Evolutionary conservation across 2,329 filamentous ascomycete species (phyloP).

Genomic region (Teratosphaeria destructans): DNA sequence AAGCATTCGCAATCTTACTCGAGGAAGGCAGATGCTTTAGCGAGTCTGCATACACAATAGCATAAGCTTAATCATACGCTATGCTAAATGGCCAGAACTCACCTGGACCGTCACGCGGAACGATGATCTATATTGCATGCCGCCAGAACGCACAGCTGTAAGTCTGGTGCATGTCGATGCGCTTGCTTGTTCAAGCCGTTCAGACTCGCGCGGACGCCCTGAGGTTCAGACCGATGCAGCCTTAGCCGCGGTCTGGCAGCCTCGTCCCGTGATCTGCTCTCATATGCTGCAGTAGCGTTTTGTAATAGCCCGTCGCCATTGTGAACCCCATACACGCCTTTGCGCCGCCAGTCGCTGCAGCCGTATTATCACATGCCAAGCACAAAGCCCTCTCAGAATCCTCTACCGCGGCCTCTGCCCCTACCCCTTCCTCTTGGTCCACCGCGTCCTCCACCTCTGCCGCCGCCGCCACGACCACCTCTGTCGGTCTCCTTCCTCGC

Average conservation of each 20-base stretch:
- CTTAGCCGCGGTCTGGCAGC: not conserved
- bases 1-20: not conserved
- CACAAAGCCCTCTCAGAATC: constrained; percentile 5
- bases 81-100: not conserved
- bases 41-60: not conserved
- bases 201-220: not conserved
- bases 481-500: constrained; percentile 69
- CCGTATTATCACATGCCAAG: not conserved
- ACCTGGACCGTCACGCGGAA: not conserved
- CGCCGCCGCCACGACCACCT: constrained; percentile 34
- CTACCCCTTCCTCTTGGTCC: constrained; percentile 30
- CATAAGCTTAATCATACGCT: not conserved
- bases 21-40: not conserved
- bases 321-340: not conserved
- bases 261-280: not conserved
- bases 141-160: not conserved
- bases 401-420: constrained; percentile 15
- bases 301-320: not conserved
- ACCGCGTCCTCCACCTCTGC: constrained; percentile 14
- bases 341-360: not conserved
- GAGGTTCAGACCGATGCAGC: not conserved
- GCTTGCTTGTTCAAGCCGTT: too few relatives aligned
- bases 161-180: too few relatives aligned
- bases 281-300: not conserved
- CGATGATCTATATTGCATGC: not conserved